A percentile compares a stretch with the other conserved stretches of the same genome.
Conservation (phyloP, 768 basidiomycete species). For the Kwoniella dendrophila region DNA sequence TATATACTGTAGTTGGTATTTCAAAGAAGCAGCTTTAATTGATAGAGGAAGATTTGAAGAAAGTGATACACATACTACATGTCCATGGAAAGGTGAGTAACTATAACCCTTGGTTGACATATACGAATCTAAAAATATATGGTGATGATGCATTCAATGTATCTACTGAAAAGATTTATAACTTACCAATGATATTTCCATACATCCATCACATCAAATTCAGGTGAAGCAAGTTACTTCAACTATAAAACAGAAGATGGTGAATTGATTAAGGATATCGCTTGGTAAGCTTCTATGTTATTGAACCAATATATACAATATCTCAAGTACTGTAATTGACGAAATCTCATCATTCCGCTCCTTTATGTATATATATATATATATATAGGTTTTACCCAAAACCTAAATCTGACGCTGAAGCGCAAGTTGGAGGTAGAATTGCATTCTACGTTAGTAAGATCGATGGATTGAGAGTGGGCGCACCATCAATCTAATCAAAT, state of each 20-base stretch:
- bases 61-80: slow-evolving; percentile 47
- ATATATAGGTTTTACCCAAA: slow-evolving; percentile 50
- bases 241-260: slow-evolving; percentile 50
- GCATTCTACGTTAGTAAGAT: slow-evolving; percentile 53
- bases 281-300: slow-evolving; percentile 36
- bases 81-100: slow-evolving; percentile 52
- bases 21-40: slow-evolving; percentile 47
- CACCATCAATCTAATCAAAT: slow-evolving; percentile 34
- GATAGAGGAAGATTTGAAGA: slow-evolving; percentile 41
- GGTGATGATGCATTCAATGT: background rate
- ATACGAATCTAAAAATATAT: background rate
- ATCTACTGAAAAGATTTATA: background rate
- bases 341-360: no score
- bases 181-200: background rate
- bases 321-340: background rate
- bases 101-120: background rate
- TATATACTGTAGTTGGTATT: slow-evolving; percentile 54
- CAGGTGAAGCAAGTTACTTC: slow-evolving; percentile 51
- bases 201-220: no score
- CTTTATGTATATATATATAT: background rate
- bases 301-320: background rate
- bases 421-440: slow-evolving; percentile 43
- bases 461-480: slow-evolving; percentile 37
- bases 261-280: slow-evolving; percentile 48
- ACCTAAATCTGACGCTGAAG: slow-evolving; percentile 47